Percentiles rank a stretch among this genome's conserved stretches.
Evolutionary conservation across 164 flowering plant genomes (phyloP).

Genomic region (Kalanchoe fedtschenkoi): DNA sequence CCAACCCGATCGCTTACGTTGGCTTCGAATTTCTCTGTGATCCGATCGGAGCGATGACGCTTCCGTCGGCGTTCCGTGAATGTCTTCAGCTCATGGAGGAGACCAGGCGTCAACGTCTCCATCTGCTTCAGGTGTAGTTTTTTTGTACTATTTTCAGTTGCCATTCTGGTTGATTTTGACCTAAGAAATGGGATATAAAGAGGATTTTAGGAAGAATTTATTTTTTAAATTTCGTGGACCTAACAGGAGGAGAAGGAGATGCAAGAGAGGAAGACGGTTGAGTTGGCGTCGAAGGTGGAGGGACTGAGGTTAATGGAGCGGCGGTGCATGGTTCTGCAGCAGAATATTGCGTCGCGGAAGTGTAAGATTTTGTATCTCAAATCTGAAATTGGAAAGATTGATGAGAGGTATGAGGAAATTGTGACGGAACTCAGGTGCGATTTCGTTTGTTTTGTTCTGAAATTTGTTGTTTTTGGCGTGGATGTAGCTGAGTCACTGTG

Average conservation of each 20-base stretch:
- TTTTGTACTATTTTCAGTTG: no score
- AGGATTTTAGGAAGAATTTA: no score
- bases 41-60: constrained; percentile 31
- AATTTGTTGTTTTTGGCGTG: not conserved
- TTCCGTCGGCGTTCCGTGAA: constrained; percentile 40
- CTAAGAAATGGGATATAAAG: no score
- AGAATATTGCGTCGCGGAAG: no score
- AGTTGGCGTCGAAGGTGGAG: constrained; percentile 25
- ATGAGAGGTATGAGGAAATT: constrained; percentile 15
- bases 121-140: no score
- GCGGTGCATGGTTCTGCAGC: no score
- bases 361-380: constrained; percentile 28
- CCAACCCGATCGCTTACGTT: no score
- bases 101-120: constrained; percentile 38
- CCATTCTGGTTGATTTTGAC: no score
- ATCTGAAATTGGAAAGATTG: constrained; percentile 28
- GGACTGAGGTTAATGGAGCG: constrained; percentile 32
- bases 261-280: constrained; percentile 29
- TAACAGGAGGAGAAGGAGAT: constrained; percentile 49
- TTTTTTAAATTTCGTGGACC: no score
- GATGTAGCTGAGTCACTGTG: not conserved
- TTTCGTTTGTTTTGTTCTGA: not conserved
- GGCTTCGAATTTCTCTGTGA: no score
- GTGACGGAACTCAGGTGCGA: constrained; percentile 26
- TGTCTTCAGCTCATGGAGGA: constrained; percentile 47